Percentiles rank a stretch among this genome's conserved stretches.
These are phyloP conservation scores for Agastache rugosa DNA, from an alignment of 257 asterid genomes.

Conservation along the genomic window DNA sequence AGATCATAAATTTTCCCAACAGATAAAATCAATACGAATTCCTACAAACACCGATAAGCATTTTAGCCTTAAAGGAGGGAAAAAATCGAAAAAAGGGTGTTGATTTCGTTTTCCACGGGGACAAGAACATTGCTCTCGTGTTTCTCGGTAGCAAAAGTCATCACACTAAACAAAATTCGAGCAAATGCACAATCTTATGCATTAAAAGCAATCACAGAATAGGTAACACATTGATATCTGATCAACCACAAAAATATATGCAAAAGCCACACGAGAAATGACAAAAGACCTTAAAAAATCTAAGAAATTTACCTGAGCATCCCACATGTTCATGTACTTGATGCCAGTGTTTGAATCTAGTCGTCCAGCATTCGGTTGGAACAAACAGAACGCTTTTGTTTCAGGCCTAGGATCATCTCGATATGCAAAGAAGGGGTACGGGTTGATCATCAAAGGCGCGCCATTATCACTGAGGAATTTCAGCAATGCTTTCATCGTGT, in stretches of 20 bases:
- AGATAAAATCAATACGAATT: neutral
- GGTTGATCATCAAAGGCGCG: conserved; percentile 91
- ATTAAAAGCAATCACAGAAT: neutral
- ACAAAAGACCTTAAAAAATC: neutral
- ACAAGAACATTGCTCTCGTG: neutral
- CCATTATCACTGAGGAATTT: conserved; percentile 68
- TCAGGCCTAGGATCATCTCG: conserved; percentile 88
- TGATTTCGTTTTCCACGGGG: neutral
- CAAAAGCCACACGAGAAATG: neutral
- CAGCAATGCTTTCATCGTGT: conserved; percentile 64
- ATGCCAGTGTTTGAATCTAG: conserved; percentile 70
- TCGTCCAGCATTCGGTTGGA: conserved; percentile 93
- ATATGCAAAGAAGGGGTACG: conserved; percentile 93
- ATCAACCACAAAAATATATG: neutral
- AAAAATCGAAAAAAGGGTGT: neutral
- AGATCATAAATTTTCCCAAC: conserved; percentile 19
- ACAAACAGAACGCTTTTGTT: conserved; percentile 85
- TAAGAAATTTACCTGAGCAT: conserved; percentile 75
- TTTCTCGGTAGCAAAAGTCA: neutral
- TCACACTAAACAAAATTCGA: neutral
- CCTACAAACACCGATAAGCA: neutral
- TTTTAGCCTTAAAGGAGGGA: neutral
- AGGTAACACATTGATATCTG: neutral
- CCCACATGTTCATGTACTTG: conserved; percentile 98
- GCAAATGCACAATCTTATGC: neutral